Evolutionary conservation across 495 filamentous ascomycete genomes (phyloP).

Genomic region (Mytilinidion resinicola): DNA sequence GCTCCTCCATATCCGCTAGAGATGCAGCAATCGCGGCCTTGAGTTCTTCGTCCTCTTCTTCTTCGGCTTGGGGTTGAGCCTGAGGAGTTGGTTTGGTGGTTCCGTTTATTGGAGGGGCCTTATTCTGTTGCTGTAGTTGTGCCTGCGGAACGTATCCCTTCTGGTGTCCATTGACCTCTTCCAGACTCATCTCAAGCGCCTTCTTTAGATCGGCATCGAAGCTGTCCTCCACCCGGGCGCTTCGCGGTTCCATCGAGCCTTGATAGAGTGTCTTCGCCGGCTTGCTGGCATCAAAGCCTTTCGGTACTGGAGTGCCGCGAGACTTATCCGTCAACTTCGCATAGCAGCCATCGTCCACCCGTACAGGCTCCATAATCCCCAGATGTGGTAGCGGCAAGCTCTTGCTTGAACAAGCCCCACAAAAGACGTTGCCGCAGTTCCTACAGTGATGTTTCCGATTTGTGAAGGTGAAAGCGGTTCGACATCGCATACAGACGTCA

Average conservation of each 20-base stretch:
- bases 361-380: slow-evolving; percentile 82
- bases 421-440: slow-evolving; percentile 96
- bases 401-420: slow-evolving; percentile 87
- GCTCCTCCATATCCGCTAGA: slow-evolving; percentile 95
- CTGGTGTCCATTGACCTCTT: slow-evolving; percentile 70
- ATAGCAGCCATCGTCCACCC: slow-evolving; percentile 97
- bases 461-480: slow-evolving; percentile 91
- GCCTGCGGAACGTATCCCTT: slow-evolving; percentile 64
- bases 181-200: slow-evolving; percentile 91
- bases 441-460: slow-evolving; percentile 97
- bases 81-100: slow-evolving; percentile 30
- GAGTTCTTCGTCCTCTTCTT: slow-evolving; percentile 86
- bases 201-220: slow-evolving; percentile 94
- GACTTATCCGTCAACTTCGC: slow-evolving; percentile 77
- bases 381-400: slow-evolving; percentile 82
- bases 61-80: slow-evolving; percentile 40
- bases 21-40: slow-evolving; percentile 96
- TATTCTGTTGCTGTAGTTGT: slow-evolving; percentile 36
- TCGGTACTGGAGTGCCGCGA: slow-evolving; percentile 38
- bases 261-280: slow-evolving; percentile 46
- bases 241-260: slow-evolving; percentile 78
- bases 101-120: slow-evolving; percentile 42
- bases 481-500: slow-evolving; percentile 96
- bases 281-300: slow-evolving; percentile 36
- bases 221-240: slow-evolving; percentile 73